Evolutionary conservation across 164 flowering plant genomes (phyloP).

Genomic region (Magnolia changhungtana): DNA sequence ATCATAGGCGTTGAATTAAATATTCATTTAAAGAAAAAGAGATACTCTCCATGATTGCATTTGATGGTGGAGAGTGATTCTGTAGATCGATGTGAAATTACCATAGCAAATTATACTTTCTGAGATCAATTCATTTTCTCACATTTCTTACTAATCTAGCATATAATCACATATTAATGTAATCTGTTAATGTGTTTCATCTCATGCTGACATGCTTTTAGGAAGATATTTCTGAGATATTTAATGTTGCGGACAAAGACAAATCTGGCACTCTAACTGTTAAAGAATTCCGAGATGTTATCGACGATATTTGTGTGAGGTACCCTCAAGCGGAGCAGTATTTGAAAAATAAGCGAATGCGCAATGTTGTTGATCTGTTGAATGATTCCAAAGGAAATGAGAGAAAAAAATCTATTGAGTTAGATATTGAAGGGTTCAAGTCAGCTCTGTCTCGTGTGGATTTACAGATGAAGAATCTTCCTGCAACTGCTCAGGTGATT

Average conservation of each 20-base stretch:
- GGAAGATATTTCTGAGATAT: constrained; percentile 82
- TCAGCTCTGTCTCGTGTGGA: constrained; percentile 72
- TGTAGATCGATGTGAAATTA: no score
- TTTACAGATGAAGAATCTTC: constrained; percentile 83
- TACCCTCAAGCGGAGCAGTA: constrained; percentile 86
- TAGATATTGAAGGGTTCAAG: constrained; percentile 79
- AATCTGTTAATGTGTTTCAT: not conserved
- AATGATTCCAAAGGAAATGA: constrained; percentile 54
- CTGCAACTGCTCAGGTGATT: constrained; percentile 94
- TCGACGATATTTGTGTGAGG: constrained; percentile 66
- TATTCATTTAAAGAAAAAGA: no score
- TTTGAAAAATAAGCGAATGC: constrained; percentile 59
- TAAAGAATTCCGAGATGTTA: constrained; percentile 59
- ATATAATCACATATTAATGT: not conserved
- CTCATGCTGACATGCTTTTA: constrained; percentile 17
- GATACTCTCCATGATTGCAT: no score
- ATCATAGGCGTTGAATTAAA: no score
- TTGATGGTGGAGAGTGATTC: no score
- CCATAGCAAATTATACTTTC: not conserved
- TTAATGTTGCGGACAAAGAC: constrained; percentile 73
- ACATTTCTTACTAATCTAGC: not conserved
- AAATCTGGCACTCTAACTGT: constrained; percentile 57
- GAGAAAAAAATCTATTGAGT: constrained; percentile 31
- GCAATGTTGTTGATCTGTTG: constrained; percentile 45
- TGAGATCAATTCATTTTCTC: not conserved